Percentiles rank a stretch among this genome's conserved stretches.
These are phyloP conservation scores for Podaxis sp. DNA, from an alignment of 768 basidiomycete genomes.

Conservation along the genomic window DNA sequence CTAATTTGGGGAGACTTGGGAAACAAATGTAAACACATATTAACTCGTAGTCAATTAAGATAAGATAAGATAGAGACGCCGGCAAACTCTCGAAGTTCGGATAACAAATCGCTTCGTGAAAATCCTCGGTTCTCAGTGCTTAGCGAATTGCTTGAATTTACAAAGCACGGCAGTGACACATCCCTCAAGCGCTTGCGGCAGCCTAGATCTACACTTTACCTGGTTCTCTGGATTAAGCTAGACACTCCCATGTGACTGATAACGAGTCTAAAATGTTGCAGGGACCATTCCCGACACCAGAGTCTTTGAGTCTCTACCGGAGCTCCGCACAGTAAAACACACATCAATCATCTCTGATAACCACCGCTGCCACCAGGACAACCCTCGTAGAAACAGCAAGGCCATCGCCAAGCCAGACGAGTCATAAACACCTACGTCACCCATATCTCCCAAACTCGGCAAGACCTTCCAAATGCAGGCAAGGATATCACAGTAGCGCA, in stretches of 20 bases:
- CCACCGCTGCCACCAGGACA: background rate
- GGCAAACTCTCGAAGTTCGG: background rate
- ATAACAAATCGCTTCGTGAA: background rate
- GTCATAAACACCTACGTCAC: background rate
- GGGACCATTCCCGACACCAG: background rate
- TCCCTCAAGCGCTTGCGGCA: background rate
- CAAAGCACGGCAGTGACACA: background rate
- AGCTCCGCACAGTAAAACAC: background rate
- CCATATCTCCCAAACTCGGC: background rate
- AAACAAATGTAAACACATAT: background rate
- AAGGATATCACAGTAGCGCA: constrained; percentile 1
- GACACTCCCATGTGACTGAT: background rate
- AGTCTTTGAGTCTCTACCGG: background rate
- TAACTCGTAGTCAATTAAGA: background rate
- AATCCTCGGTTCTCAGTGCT: background rate
- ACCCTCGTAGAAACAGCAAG: background rate
- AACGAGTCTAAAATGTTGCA: background rate
- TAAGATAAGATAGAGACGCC: background rate
- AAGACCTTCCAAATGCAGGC: background rate
- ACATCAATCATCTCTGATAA: background rate
- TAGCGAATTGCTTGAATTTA: too few species aligned
- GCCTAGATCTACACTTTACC: background rate
- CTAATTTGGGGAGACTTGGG: background rate
- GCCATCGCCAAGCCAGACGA: background rate
- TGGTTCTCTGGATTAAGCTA: background rate